Evolutionary conservation across 129 eudicot genomes (phyloP).

Genomic region (Ambrosia artemisiifolia): DNA sequence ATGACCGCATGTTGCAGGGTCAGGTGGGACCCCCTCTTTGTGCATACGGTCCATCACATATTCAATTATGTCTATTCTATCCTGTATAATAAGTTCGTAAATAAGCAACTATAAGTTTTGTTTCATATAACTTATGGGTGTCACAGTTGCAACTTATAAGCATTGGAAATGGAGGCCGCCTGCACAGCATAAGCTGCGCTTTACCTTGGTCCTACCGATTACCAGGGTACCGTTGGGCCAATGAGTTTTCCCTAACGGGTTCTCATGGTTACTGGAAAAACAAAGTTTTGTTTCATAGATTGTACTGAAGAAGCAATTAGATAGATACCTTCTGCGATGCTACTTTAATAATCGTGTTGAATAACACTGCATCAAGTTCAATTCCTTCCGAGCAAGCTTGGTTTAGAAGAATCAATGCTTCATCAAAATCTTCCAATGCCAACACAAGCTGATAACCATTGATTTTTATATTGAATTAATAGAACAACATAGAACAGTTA

Average conservation of each 20-base stretch:
- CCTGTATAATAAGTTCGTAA: conserved; percentile 35
- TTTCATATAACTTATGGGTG: neutral
- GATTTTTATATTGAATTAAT: neutral
- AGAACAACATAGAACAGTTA: neutral
- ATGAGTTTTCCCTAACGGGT: no score
- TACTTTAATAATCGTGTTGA: conserved; percentile 54
- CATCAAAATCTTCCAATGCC: conserved; percentile 47
- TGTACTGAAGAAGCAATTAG: neutral
- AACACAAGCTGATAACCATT: conserved; percentile 49
- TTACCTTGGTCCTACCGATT: no score
- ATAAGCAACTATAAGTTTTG: neutral
- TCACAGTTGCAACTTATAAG: neutral
- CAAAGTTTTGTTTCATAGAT: neutral
- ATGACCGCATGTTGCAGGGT: conserved; percentile 56
- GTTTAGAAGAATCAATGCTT: conserved; percentile 54
- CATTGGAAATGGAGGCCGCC: no score
- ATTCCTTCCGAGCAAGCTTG: conserved; percentile 53
- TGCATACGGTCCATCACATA: conserved; percentile 62
- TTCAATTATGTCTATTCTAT: conserved; percentile 65
- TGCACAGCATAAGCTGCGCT: neutral
- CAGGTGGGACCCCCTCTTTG: conserved; percentile 52
- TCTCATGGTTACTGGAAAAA: neutral
- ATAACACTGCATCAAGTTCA: conserved; percentile 58
- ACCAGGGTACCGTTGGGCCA: no score
- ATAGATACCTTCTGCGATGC: conserved; percentile 43